Evolutionary conservation across 2,329 filamentous ascomycete species (phyloP).

Genomic region (Zymoseptoria pseudotritici): DNA sequence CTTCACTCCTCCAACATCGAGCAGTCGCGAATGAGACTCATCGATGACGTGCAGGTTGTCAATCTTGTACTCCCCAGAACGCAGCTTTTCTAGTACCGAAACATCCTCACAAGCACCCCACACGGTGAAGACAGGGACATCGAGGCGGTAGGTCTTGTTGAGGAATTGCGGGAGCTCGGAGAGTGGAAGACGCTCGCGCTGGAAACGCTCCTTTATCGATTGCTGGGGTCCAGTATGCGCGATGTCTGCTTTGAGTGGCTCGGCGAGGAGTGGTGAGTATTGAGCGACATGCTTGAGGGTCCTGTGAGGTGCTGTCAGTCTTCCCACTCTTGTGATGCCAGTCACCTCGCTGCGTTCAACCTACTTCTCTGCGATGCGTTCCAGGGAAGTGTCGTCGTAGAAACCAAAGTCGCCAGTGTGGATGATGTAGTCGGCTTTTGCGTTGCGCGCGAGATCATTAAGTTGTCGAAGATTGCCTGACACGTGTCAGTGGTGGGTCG

Average conservation of each 20-base stretch:
- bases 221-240: slow-evolving; percentile 60
- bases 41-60: slow-evolving; percentile 97
- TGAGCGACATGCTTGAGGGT: slow-evolving; percentile 97
- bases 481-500: not conserved
- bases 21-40: slow-evolving; percentile 88
- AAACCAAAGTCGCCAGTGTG: slow-evolving; percentile 99
- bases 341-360: slow-evolving; percentile 27
- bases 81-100: slow-evolving; percentile 91
- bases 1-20: slow-evolving; percentile 94
- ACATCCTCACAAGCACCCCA: slow-evolving; percentile 99
- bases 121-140: slow-evolving; percentile 95
- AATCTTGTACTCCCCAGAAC: slow-evolving; percentile 96
- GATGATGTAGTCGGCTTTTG: slow-evolving; percentile 93
- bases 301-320: slow-evolving; percentile 41
- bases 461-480: slow-evolving; percentile 88
- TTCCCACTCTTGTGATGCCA: not conserved
- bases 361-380: slow-evolving; percentile 97
- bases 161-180: slow-evolving; percentile 89
- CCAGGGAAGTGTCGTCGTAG: slow-evolving; percentile 91
- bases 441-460: slow-evolving; percentile 92
- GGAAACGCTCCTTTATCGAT: slow-evolving; percentile 74
- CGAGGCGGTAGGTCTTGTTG: slow-evolving; percentile 79
- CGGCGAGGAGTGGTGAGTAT: slow-evolving; percentile 88
- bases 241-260: slow-evolving; percentile 60
- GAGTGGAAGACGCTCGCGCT: slow-evolving; percentile 73